Evolutionary conservation across 2,329 filamentous ascomycete genomes (phyloP).

Genomic region (Trichoderma citrinoviride): DNA sequence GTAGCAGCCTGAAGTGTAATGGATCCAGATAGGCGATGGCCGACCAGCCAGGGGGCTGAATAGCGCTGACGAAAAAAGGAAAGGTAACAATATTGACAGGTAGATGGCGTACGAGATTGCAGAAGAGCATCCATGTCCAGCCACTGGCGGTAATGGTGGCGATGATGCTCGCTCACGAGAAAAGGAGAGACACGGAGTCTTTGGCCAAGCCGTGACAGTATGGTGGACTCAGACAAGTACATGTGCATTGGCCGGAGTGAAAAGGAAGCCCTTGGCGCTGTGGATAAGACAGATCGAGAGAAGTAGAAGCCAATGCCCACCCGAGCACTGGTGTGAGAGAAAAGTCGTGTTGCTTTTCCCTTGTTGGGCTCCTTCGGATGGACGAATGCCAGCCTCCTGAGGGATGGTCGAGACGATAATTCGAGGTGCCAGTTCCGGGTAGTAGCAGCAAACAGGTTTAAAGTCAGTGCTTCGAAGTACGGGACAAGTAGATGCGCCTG

Average conservation of each 20-base stretch:
- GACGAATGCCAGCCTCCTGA: not conserved
- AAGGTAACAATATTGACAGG: not conserved
- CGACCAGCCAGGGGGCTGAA: slow-evolving; percentile 2
- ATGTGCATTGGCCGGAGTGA: not conserved
- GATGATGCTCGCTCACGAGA: not conserved
- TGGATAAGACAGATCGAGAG: not conserved
- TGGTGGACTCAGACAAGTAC: not conserved
- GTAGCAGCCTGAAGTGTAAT: too few relatives aligned
- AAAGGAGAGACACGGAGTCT: not conserved
- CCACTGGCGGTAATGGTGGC: not conserved
- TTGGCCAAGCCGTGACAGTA: not conserved
- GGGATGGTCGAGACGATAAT: not conserved
- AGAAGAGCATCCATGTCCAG: not conserved
- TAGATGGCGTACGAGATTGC: not conserved
- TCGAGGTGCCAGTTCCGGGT: too few relatives aligned
- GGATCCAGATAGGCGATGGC: not conserved
- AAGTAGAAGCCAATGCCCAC: not conserved
- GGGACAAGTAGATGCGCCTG: not conserved
- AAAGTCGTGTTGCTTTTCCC: not conserved
- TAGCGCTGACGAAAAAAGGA: slow-evolving; percentile 8
- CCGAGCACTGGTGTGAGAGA: not conserved
- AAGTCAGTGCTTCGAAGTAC: not conserved
- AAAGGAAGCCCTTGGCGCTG: not conserved
- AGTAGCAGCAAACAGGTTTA: not conserved
- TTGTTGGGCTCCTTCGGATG: not conserved